Evolutionary conservation across 2,329 filamentous ascomycete genomes (phyloP).

Genomic region (Curvularia spicifera): DNA sequence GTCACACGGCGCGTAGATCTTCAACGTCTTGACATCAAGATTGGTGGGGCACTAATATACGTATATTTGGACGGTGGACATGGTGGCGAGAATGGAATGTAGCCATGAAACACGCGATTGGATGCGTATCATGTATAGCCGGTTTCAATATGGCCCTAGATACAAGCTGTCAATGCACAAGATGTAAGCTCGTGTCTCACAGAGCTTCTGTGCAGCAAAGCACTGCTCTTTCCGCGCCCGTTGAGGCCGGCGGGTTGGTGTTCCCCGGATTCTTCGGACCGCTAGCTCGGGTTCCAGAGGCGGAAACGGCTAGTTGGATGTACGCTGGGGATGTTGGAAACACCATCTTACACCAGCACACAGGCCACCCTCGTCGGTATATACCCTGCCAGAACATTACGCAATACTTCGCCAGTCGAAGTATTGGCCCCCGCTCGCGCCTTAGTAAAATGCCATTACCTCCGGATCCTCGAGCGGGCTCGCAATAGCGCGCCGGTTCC

Average conservation of each 20-base stretch:
- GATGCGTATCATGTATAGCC: background rate
- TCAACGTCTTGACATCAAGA: background rate
- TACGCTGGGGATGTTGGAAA: background rate
- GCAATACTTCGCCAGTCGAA: background rate
- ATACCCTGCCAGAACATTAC: background rate
- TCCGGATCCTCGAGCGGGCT: background rate
- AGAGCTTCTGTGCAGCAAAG: background rate
- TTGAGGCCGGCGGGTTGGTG: background rate
- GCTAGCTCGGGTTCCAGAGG: conserved; percentile 10
- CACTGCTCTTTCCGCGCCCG: background rate
- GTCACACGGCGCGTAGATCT: conserved; percentile 13
- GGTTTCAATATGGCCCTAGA: background rate
- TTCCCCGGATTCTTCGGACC: conserved; percentile 19
- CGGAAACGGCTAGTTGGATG: background rate
- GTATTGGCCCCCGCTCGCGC: background rate
- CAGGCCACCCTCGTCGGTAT: background rate
- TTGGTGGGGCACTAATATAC: conserved; percentile 13
- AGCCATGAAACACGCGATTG: background rate
- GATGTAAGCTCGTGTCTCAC: background rate
- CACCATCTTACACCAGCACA: conserved; percentile 1
- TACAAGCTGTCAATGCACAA: background rate
- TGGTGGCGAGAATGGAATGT: conserved; percentile 1
- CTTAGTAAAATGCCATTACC: background rate
- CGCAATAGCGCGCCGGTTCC: conserved; percentile 1
- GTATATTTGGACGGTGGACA: conserved; percentile 3